Percentiles rank a stretch among this genome's conserved stretches.
Evolutionary conservation across 768 basidiomycete genomes (phyloP).

Genomic region (Xanthoconium purpureum): DNA sequence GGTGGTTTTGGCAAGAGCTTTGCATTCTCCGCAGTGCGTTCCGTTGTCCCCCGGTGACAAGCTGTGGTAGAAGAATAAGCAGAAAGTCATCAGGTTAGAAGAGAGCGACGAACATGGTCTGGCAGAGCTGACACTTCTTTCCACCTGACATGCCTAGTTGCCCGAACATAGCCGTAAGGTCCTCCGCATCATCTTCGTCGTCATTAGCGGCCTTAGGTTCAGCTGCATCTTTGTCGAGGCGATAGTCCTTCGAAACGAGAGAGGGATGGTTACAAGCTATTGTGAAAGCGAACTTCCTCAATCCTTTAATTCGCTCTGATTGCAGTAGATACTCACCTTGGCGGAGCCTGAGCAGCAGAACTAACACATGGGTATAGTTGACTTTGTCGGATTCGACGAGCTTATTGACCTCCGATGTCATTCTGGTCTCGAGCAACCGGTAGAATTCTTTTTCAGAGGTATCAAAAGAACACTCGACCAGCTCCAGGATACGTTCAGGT

Average conservation of each 20-base stretch:
- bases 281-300: background rate
- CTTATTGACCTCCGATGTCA: constrained; percentile 65
- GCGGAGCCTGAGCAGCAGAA: constrained; percentile 75
- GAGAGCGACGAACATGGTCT: constrained; percentile 50
- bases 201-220: constrained; percentile 57
- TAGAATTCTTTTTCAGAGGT: constrained; percentile 79
- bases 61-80: constrained; percentile 10
- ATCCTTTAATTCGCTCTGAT: background rate
- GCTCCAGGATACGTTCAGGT: constrained; percentile 66
- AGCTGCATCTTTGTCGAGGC: constrained; percentile 70
- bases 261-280: constrained; percentile 89
- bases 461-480: constrained; percentile 78
- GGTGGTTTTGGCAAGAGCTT: constrained; percentile 47
- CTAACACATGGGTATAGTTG: constrained; percentile 67
- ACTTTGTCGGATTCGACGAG: constrained; percentile 52
- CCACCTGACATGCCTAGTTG: constrained; percentile 57
- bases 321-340: constrained; percentile 59
- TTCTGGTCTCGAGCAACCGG: constrained; percentile 61
- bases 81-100: background rate
- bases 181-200: constrained; percentile 61
- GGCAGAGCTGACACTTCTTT: constrained; percentile 79
- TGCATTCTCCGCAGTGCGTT: constrained; percentile 60
- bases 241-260: constrained; percentile 75
- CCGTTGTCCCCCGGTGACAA: constrained; percentile 22
- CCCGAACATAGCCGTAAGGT: constrained; percentile 71